These are phyloP conservation scores for Pichia cephalocereana DNA, from an alignment of 805 yeast species.

Conservation along the genomic window DNA sequence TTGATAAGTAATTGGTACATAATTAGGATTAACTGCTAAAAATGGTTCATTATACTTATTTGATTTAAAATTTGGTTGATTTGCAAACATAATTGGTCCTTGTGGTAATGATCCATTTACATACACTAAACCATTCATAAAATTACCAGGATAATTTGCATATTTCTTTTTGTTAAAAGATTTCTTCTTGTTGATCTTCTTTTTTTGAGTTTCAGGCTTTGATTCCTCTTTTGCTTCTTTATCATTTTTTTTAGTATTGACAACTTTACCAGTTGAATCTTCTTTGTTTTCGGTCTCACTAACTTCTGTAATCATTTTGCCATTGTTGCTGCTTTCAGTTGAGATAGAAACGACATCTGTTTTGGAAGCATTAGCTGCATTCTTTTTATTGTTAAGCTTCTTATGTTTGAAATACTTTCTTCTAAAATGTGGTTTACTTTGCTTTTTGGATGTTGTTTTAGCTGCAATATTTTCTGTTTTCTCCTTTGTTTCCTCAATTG, in stretches of 20 bases:
- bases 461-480: background rate
- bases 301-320: too few relatives aligned
- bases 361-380: background rate
- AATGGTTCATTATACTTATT: background rate
- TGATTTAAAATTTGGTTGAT: background rate
- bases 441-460: too few relatives aligned
- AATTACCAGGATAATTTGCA: background rate
- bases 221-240: background rate
- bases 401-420: background rate
- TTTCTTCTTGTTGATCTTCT: background rate
- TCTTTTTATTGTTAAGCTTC: background rate
- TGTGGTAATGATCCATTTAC: background rate
- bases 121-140: background rate
- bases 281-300: too few relatives aligned
- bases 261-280: too few relatives aligned
- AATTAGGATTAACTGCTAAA: background rate
- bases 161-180: background rate
- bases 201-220: background rate
- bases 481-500: background rate
- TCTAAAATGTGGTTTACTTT: background rate
- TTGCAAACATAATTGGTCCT: background rate
- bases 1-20: background rate
- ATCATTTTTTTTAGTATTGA: background rate
- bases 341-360: background rate
- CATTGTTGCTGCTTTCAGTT: background rate